Base-by-base conservation (phyloP, 352 stramenopile genomes). In the Pythium monospermum region DNA sequence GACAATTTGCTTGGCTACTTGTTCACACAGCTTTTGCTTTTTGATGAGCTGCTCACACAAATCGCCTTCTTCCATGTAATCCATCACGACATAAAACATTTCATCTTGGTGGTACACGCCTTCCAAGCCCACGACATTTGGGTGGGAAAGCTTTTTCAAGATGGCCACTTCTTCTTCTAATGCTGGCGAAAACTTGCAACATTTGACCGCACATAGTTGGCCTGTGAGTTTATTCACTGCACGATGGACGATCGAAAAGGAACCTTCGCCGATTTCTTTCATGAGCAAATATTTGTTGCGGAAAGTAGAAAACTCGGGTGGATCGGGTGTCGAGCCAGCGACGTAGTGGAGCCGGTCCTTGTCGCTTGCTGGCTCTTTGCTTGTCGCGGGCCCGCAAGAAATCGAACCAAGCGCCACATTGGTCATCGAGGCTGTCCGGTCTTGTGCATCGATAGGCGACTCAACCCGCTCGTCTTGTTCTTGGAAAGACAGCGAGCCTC, bases 11-110 rank as follows among this genome's bases (percentile, higher is more conserved):
- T 72, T 70, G 26, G 68, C 68, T 27, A 87, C 70, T 4, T 48
- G 26, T 56, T 92, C 81, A 0, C 64, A 57, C 8, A 92, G 69
- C 6, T 68, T 65, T 50, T 87, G 78, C 13, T 65, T 68, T 51
- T 85, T 45, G 44, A 92, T 87, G 8, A 92, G 59, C 42, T 69
- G 61, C 30, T 92, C 81, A 37, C 81, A 92, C 41, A 92, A 54
- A 30, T 92, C 81, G 4, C 81, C 81, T 35, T 85, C 67, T 21
- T 82, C 73, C 59, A 92, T 77, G 46, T 84, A 84, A 43, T 90
- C 81, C 76, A 92, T 87, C 41, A 90, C 78, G 25, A 92, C 74
- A 48, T 87, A 92, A 57, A 83, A 84, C 44, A 90, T 83, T 36
- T 78, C 64, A 46, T 85, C 67, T 16, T 83, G 73, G 4, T 71